Evolutionary conservation across 345 rosid genomes (phyloP), one percentile per base, ranked within the genome.

Genomic region (Mallotus nudiflorus): DNA sequence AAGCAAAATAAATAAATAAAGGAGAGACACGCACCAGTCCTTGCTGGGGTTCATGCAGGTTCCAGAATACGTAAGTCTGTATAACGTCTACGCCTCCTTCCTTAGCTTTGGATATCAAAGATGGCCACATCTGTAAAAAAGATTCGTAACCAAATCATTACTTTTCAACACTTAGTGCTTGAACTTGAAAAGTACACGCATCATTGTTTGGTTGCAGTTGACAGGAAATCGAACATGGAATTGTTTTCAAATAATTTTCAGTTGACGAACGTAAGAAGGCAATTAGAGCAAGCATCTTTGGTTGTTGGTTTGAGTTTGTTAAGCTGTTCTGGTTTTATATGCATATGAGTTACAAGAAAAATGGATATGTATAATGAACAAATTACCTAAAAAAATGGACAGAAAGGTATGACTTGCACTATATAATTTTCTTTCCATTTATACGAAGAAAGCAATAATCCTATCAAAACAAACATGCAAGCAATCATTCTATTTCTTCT

Each of bases 21-120:
- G 39, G 4, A 61, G 28, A 35, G 18, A 69, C 24, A 22, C 77
- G 18, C 33, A 91, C 98, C 90, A 88, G 82, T 31, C 93, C 91
- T 4, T 75, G 88, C 37, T 72, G 84, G 37, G 95, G 92, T 73
- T 94, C 97, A 54, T 91, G 98, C 33, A 84, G 75, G 75, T 91
- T 90, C 96, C 98, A 94, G 52, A 94, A 94, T 9, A 94, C 98
- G 20, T 91, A 91, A 13, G 98, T 94, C 62, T 93, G 90, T 52
- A 93, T 91, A 81, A 91, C 97, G 56, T 90, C 93, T 18, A 91
- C 40, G 5, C 96, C 98, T 75, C 98, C 97, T 59, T 87, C 90
- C 66, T 91, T 91, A 13, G 96, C 87, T 83, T 90, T 87, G 42
- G 82, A 78, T 69, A 94, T 88, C 75, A 91, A 77, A 53, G 87